A percentile compares a stretch with the other conserved stretches of the same genome.
phyloP scores from a whole-genome alignment of 768 basidiomycete species.

The Termitomyces bulborhizus region DNA sequence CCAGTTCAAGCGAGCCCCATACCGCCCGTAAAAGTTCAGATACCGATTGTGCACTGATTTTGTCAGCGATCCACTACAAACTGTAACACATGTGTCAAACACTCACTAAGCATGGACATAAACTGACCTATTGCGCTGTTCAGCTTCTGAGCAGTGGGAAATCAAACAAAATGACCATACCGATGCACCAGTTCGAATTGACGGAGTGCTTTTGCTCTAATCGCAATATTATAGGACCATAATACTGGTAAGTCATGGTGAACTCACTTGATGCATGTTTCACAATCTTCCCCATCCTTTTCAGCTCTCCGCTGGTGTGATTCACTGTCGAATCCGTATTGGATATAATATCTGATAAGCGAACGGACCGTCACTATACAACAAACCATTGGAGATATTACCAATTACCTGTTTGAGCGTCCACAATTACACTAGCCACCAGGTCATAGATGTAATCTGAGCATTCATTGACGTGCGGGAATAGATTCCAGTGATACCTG shows the following conservation, averaged over 20 bases:
- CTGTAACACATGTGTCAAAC: no score
- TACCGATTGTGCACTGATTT: no score
- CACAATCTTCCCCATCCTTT: slow-evolving; percentile 1
- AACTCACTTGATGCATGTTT: slow-evolving; percentile 1
- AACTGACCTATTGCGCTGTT: not conserved
- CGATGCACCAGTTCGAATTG: slow-evolving; percentile 5
- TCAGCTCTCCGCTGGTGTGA: not conserved
- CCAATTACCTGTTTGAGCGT: slow-evolving; percentile 4
- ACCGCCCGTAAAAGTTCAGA: slow-evolving; percentile 3
- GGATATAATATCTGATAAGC: not conserved
- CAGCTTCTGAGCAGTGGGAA: not conserved
- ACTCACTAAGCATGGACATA: slow-evolving; percentile 1
- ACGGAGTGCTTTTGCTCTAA: not conserved
- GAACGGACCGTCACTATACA: not conserved
- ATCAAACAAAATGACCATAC: not conserved
- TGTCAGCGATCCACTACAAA: no score
- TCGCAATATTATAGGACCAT: not conserved
- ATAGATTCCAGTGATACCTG: slow-evolving; percentile 2
- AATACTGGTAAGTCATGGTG: not conserved
- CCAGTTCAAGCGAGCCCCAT: not conserved
- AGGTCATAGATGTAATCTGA: not conserved
- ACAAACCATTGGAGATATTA: not conserved
- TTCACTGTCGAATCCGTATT: slow-evolving; percentile 1
- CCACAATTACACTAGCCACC: not conserved
- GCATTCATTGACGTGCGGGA: not conserved